A percentile compares a stretch with the other conserved stretches of the same genome.
phyloP scores from a whole-genome alignment of 1,284 basidiomycete species.

The Anthracocystis walkeri region DNA sequence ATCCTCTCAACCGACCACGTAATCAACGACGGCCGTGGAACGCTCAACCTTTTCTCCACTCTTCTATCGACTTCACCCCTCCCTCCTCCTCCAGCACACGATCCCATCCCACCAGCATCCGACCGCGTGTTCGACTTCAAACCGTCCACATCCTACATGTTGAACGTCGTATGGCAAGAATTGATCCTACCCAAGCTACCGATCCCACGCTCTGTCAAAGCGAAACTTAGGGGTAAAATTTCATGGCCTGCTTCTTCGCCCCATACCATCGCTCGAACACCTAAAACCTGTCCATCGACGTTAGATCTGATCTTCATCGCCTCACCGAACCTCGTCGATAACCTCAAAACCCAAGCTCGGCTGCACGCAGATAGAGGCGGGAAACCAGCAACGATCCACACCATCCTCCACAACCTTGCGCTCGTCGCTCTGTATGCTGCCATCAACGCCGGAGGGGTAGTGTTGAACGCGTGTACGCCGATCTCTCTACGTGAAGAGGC shows the following conservation, averaged over 20 bases:
- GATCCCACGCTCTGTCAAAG: constrained; percentile 6
- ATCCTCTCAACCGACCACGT: constrained; percentile 30
- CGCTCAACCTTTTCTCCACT: constrained; percentile 27
- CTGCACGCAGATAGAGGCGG: background rate
- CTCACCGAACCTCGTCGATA: constrained; percentile 19
- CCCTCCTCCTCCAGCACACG: background rate
- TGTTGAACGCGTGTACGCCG: constrained; percentile 21
- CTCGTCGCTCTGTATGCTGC: constrained; percentile 30
- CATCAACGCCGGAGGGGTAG: background rate
- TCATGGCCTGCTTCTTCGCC: constrained; percentile 27
- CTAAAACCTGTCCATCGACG: constrained; percentile 4
- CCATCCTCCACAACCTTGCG: constrained; percentile 25
- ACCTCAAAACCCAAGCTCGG: constrained; percentile 19
- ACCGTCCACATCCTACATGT: constrained; percentile 21
- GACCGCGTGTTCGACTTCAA: constrained; percentile 34
- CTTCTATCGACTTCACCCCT: constrained; percentile 2
- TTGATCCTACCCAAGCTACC: constrained; percentile 32
- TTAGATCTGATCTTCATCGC: constrained; percentile 16
- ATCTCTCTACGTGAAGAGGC: constrained; percentile 22
- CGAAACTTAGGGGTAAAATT: constrained; percentile 1
- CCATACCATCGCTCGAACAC: background rate
- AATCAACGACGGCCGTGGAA: constrained; percentile 40
- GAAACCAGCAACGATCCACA: constrained; percentile 34
- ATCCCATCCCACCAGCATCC: constrained; percentile 17
- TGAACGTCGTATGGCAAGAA: constrained; percentile 19